Base-by-base conservation (phyloP, 331 rosid genomes). In the Rosa hybrid region DNA sequence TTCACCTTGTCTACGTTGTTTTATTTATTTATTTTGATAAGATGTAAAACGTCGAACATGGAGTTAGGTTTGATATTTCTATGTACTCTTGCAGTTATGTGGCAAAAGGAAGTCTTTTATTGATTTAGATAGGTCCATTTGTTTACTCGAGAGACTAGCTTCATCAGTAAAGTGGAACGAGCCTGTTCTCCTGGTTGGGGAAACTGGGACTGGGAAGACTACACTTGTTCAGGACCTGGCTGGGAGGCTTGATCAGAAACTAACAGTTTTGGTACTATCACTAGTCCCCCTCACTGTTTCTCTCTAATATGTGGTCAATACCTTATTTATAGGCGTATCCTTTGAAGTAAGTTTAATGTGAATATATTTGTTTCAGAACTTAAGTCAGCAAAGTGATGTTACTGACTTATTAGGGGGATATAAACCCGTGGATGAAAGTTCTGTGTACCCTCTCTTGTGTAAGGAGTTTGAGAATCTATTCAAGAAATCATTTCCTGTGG, bases 171-270 rank as follows among this genome's bases (percentile, higher is more conserved):
- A 89, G 87, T 89, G 83, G 83, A 95, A 91, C 71, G 99, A 95
- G 86, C 90, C 99, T 73, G 97, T 93, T 60, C 98, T 95, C 68
- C 84, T 95, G 88, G 96, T 95, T 82, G 99, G 99, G 82, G 99
- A 95, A 89, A 95, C 99, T 81, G 99, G 99, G 86, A 95, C 98
- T 0, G 99, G 99, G 78, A 95, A 95, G 89, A 95, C 99, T 50
- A 93, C 99, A 38, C 90, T 95, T 63, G 97, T 95, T 78, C 99
- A 95, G 88, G 88, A 90, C 87, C 81, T 95, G 85, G 99, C 99
- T 27, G 44, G 42, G 82, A 90, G 95, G 87, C 97, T 95, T 68
- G 96, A 91, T 74, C 97, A 93, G 84, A 90, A 89, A 84, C 86
- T 95, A 77, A 95, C 96, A 12, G 99, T 95, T 78, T 83, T 95